Conservation (phyloP, 2,329 filamentous ascomycete genomes). For the Claviceps humidiphila region DNA sequence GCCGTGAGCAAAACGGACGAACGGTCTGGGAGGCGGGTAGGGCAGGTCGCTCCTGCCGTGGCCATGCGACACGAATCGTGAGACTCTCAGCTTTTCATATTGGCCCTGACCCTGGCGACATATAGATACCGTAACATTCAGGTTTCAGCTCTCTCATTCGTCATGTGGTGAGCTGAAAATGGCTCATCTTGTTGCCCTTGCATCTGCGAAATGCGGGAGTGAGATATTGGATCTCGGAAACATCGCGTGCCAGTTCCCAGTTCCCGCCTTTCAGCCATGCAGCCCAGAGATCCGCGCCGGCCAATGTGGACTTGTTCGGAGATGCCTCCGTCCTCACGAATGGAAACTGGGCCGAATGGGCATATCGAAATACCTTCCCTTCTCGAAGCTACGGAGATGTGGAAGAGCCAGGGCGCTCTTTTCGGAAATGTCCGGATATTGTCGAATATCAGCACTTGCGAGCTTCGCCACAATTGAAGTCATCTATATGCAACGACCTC, state of each 20-base stretch:
- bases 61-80: neutral
- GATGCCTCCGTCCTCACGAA: too few relatives aligned
- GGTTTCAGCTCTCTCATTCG: neutral
- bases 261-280: neutral
- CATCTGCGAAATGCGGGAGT: neutral
- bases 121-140: neutral
- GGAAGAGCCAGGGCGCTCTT: too few relatives aligned
- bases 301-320: too few relatives aligned
- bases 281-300: neutral
- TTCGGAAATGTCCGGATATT: too few relatives aligned
- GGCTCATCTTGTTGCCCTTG: neutral
- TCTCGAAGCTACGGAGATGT: too few relatives aligned
- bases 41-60: neutral
- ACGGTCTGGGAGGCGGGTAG: slow-evolving; percentile 1
- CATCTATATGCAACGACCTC: too few relatives aligned
- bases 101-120: neutral
- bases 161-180: neutral
- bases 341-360: too few relatives aligned
- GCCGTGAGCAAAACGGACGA: neutral
- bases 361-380: too few relatives aligned
- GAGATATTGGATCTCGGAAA: neutral
- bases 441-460: too few relatives aligned
- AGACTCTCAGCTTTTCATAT: neutral
- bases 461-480: too few relatives aligned
- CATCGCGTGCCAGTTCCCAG: neutral